Evolutionary conservation across 768 basidiomycete species (phyloP), one percentile per base, ranked within the genome.

Genomic region (Pleurotus sapidus): DNA sequence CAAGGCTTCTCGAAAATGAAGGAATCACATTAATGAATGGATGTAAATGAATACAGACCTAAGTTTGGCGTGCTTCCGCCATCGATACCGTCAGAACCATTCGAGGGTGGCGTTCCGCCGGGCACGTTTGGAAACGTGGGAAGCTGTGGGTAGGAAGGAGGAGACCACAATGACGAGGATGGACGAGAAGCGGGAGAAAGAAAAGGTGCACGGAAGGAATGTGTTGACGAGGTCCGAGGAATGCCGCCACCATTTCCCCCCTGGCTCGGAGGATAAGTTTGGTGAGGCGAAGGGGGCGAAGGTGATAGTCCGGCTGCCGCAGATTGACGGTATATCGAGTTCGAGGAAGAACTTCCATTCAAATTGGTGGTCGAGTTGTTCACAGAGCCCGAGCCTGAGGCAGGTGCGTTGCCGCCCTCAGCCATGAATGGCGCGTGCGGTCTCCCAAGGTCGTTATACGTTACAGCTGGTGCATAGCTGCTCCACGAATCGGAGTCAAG

Each of bases 131-230:
- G 12, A 45, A 18, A 40, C 25, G 30, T 39, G 49, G 65, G 61
- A 59, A 68, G 63, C 59, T 59, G 25, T 59, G 62, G 63, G 61
- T 78, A 77, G 0, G 77, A 65, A 1, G 86, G 84, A 7, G 87
- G 87, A 0, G 81, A 74, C 88, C 87, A 89, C 0, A 86, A 53
- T 12, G 80, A 76, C 1, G 80, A 83, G 3, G 79, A 71, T 0
- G 87, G 86, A n/a, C 88, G 78, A 0, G 84, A 86, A 1, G 87
- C 79, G 0, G 88, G 89, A 3, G 86, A 81, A 54, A 89, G 81
- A 72, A 89, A 89, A 1, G 88, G 86, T 0, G 81, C 73, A 23
- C 88, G 82, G 74, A 91, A 89, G 12, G 77, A 79, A 39, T 77
- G 79, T 1, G 75, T 70, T 18, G 74, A 78, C 54, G 68, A 65